These are phyloP conservation scores for Verbena officinalis DNA, from an alignment of 257 asterid genomes.

Conservation along the genomic window DNA sequence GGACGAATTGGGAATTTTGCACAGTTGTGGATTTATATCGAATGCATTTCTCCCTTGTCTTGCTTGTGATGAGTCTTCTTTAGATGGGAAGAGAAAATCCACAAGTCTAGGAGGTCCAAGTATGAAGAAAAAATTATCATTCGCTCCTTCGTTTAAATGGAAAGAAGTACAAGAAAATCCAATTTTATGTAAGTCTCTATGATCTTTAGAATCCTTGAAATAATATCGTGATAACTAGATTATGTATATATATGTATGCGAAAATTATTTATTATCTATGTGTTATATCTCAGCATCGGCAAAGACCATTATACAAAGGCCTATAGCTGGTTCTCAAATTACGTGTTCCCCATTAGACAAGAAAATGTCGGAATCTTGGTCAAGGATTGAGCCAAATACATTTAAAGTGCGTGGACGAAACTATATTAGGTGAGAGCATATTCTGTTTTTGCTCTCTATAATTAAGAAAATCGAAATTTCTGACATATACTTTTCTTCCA, in stretches of 20 bases:
- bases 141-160: slow-evolving; percentile 71
- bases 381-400: slow-evolving; percentile 62
- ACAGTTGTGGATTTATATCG: slow-evolving; percentile 62
- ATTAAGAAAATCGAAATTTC: background rate
- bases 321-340: slow-evolving; percentile 89
- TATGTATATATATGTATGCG: background rate
- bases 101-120: slow-evolving; percentile 48
- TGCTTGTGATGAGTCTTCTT: slow-evolving; percentile 61
- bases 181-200: slow-evolving; percentile 51
- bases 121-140: slow-evolving; percentile 53
- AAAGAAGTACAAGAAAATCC: slow-evolving; percentile 58
- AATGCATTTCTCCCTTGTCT: slow-evolving; percentile 78
- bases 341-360: slow-evolving; percentile 67
- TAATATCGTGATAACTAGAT: slow-evolving; percentile 9
- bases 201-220: background rate
- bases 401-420: slow-evolving; percentile 82
- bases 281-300: slow-evolving; percentile 54
- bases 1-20: slow-evolving; percentile 44
- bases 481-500: slow-evolving; percentile 3
- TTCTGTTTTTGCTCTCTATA: slow-evolving; percentile 1
- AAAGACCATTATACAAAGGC: slow-evolving; percentile 65
- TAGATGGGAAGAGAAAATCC: slow-evolving; percentile 60
- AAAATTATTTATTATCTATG: slow-evolving; percentile 10
- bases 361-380: slow-evolving; percentile 73
- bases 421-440: slow-evolving; percentile 56